phyloP scores from a whole-genome alignment of 345 rosid species.

The Noccaea bulbosa region DNA sequence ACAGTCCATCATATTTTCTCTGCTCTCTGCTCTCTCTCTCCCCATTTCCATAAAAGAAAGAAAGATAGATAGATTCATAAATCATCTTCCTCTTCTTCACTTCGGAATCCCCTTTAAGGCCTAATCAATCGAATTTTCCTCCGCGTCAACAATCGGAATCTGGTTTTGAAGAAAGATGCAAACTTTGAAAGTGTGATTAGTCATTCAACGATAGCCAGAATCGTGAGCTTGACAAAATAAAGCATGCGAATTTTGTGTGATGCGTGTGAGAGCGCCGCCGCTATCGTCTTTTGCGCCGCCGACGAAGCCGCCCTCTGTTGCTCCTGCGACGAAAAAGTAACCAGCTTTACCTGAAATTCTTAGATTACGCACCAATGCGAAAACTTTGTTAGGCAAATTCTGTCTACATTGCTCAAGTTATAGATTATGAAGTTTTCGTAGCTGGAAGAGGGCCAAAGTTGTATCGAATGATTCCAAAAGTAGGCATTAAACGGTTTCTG shows the following conservation, averaged over 20 bases:
- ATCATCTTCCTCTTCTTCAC: not conserved
- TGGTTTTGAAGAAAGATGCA: conserved; percentile 27
- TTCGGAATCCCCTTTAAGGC: not conserved
- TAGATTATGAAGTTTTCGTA: not conserved
- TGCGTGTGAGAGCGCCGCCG: conserved; percentile 86
- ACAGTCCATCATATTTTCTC: conserved; percentile 17
- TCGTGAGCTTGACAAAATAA: not conserved
- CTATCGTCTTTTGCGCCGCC: conserved; percentile 85
- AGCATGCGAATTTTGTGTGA: conserved; percentile 84
- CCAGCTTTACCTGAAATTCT: not conserved
- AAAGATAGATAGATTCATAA: conserved; percentile 4
- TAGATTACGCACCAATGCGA: not conserved
- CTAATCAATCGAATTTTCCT: not conserved
- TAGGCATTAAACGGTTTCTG: not conserved
- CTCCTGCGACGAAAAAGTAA: conserved; percentile 76
- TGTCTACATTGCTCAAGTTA: not conserved
- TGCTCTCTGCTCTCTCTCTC: not conserved
- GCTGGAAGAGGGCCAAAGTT: not conserved
- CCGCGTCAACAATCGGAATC: not conserved
- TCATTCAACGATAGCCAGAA: not conserved
- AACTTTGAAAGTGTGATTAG: conserved; percentile 8
- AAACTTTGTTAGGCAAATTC: not conserved
- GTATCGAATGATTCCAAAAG: not conserved
- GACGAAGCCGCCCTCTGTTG: conserved; percentile 87
- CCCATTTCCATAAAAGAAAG: not conserved